These are phyloP conservation scores for Yamadazyma atlantica DNA, from an alignment of 1,139 yeast genomes.

Conservation along the genomic window DNA sequence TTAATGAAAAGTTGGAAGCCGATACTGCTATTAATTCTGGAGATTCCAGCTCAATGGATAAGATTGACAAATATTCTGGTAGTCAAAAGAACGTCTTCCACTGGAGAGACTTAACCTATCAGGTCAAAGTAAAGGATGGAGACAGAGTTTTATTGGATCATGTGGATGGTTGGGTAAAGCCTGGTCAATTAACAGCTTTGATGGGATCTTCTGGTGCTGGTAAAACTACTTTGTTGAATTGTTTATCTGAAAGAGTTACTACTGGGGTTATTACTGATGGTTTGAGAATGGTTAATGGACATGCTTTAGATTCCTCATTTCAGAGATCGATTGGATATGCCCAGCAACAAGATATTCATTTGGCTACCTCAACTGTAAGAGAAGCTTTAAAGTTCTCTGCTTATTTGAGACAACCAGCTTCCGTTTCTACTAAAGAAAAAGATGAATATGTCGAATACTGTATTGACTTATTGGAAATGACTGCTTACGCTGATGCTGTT, in stretches of 20 bases:
- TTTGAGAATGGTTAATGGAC: conserved; percentile 37
- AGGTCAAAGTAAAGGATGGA: conserved; percentile 35
- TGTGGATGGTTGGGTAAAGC: conserved; percentile 56
- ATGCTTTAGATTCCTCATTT: conserved; percentile 32
- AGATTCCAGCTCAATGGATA: not conserved
- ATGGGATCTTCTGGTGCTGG: conserved; percentile 45
- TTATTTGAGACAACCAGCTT: conserved; percentile 35
- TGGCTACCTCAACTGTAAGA: conserved; percentile 15
- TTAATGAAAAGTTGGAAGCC: conserved; percentile 12
- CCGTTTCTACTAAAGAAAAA: conserved; percentile 29
- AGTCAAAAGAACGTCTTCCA: conserved; percentile 30
- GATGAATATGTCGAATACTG: conserved; percentile 35
- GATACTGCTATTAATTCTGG: not conserved
- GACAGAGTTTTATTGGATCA: conserved; percentile 53
- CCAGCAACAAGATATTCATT: conserved; percentile 41
- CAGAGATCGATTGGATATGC: conserved; percentile 44
- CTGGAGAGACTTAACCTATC: conserved; percentile 45
- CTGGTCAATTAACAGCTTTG: conserved; percentile 37
- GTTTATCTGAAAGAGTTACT: conserved; percentile 38
- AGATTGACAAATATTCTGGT: not conserved
- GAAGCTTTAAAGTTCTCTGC: conserved; percentile 34
- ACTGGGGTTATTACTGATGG: conserved; percentile 35
- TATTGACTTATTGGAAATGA: conserved; percentile 39
- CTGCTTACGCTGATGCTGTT: conserved; percentile 33
- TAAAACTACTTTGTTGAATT: conserved; percentile 37